Percentiles rank a stretch among this genome's conserved stretches.
Evolutionary conservation across 1,284 basidiomycete genomes (phyloP).

Genomic region (Trichosporon asahii): DNA sequence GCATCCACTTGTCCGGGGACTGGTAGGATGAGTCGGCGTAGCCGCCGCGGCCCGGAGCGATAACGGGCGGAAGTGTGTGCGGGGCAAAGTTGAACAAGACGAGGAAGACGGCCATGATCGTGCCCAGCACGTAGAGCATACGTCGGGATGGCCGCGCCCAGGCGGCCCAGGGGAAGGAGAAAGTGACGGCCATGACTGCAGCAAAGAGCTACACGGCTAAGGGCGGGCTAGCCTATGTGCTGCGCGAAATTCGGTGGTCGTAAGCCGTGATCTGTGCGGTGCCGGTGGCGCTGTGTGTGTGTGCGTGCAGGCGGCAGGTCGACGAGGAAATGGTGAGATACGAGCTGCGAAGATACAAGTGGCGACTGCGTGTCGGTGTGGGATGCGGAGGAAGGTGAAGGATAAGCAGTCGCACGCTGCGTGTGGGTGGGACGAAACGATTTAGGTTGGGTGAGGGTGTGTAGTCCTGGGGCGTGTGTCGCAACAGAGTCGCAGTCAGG

Average conservation of each 20-base stretch:
- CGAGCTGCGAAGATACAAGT: background rate
- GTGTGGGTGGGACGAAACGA: background rate
- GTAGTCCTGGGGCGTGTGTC: background rate
- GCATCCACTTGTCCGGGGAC: constrained; percentile 45
- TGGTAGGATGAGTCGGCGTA: constrained; percentile 42
- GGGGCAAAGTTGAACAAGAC: constrained; percentile 45
- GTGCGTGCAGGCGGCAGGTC: no score
- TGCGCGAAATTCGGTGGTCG: background rate
- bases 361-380: background rate
- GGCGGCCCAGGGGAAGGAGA: constrained; percentile 28
- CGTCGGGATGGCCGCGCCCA: constrained; percentile 11
- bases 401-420: background rate
- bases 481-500: background rate
- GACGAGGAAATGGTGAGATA: background rate
- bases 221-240: background rate
- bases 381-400: background rate
- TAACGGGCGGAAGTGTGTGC: constrained; percentile 35
- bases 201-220: background rate
- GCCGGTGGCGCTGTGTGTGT: background rate
- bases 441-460: background rate
- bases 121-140: constrained; percentile 27
- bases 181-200: background rate
- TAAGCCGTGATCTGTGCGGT: background rate
- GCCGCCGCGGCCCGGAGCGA: constrained; percentile 31
- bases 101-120: constrained; percentile 33